Evolutionary conservation across 106 monocot species (phyloP).

Genomic region (Allium cepa): DNA sequence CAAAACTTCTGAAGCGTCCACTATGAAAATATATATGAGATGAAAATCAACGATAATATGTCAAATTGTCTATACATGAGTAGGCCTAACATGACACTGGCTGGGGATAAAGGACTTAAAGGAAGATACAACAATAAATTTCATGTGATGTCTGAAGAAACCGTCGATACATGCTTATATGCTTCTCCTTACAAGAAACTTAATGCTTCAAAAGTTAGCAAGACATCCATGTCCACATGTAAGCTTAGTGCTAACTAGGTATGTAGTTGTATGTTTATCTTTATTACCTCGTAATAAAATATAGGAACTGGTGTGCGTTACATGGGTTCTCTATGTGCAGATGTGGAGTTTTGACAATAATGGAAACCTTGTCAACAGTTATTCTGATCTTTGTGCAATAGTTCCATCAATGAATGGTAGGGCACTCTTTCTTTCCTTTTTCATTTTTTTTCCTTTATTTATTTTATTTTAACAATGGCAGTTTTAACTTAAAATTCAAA

Average conservation of each 20-base stretch:
- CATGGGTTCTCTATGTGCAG: conserved; percentile 21
- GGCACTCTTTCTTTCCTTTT: too few relatives aligned
- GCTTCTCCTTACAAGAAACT: conserved; percentile 29
- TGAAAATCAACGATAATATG: conserved; percentile 13
- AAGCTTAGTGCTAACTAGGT: conserved; percentile 61
- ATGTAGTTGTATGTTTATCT: neutral
- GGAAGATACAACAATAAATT: conserved; percentile 28
- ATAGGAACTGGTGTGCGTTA: neutral
- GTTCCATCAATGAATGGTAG: conserved; percentile 27
- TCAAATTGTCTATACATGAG: conserved; percentile 45
- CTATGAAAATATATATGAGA: conserved; percentile 34
- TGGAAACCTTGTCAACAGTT: conserved; percentile 59
- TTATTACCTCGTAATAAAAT: too few relatives aligned
- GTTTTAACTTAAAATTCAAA: too few relatives aligned
- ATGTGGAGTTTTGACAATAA: conserved; percentile 55
- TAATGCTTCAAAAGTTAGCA: conserved; percentile 25
- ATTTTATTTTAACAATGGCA: conserved; percentile 1
- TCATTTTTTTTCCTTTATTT: neutral
- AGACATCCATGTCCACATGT: conserved; percentile 33
- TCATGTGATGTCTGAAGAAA: conserved; percentile 24
- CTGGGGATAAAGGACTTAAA: conserved; percentile 15
- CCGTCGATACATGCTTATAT: conserved; percentile 38
- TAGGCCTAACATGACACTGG: conserved; percentile 22
- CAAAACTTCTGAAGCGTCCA: conserved; percentile 2
- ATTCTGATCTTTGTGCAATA: conserved; percentile 51